Evolutionary conservation across 2,329 filamentous ascomycete genomes (phyloP).

Genomic region (Westerdykella sp.): DNA sequence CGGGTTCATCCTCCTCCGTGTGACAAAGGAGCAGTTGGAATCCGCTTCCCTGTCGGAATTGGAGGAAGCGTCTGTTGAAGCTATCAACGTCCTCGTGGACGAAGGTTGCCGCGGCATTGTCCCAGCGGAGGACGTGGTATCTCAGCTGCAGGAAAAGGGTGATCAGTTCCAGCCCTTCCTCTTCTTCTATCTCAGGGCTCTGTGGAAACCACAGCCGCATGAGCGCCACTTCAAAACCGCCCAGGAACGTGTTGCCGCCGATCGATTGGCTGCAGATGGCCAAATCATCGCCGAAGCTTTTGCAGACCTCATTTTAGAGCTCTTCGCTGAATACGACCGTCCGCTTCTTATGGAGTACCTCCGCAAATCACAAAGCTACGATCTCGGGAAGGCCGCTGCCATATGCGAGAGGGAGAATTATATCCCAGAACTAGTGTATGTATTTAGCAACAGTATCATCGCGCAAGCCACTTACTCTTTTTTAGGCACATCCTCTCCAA

Average conservation of each 20-base stretch:
- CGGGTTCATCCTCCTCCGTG: constrained; percentile 78
- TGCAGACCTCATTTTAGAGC: constrained; percentile 75
- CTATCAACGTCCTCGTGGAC: constrained; percentile 78
- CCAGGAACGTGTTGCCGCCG: constrained; percentile 35
- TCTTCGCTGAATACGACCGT: constrained; percentile 82
- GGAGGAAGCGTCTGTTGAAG: constrained; percentile 73
- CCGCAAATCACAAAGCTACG: constrained; percentile 76
- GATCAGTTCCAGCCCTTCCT: constrained; percentile 61
- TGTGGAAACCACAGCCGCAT: constrained; percentile 74
- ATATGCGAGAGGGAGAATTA: constrained; percentile 77
- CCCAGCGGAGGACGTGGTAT: constrained; percentile 67
- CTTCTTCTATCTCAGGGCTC: constrained; percentile 81
- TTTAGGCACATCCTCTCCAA: constrained; percentile 76
- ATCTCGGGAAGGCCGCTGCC: constrained; percentile 70
- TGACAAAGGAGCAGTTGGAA: constrained; percentile 63
- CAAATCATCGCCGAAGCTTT: constrained; percentile 74
- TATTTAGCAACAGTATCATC: constrained; percentile 1
- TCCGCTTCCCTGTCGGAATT: constrained; percentile 64
- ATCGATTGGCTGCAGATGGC: constrained; percentile 50
- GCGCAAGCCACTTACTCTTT: constrained; percentile 11
- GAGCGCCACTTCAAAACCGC: constrained; percentile 31
- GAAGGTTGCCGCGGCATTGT: constrained; percentile 88
- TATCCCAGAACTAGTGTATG: constrained; percentile 77
- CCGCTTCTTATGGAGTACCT: constrained; percentile 79
- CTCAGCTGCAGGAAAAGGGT: constrained; percentile 64